A percentile compares a stretch with the other conserved stretches of the same genome.
These are phyloP conservation scores for Neurospora terricola DNA, from an alignment of 495 filamentous ascomycete genomes.

Conservation along the genomic window DNA sequence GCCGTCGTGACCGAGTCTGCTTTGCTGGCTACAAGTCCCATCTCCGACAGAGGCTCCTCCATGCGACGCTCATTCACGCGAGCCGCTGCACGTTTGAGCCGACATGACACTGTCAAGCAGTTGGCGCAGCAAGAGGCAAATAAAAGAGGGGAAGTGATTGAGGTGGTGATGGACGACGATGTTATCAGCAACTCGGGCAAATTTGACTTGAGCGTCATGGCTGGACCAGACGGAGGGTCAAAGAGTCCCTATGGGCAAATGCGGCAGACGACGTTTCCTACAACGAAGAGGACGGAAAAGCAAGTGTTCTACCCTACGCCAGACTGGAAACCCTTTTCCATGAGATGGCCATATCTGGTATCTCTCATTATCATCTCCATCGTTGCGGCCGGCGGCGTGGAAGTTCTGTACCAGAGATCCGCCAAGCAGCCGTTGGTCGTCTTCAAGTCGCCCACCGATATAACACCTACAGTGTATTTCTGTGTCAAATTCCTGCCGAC, in stretches of 20 bases:
- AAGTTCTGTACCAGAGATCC: slow-evolving; percentile 52
- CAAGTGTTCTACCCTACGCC: slow-evolving; percentile 48
- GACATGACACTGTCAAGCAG: slow-evolving; percentile 26
- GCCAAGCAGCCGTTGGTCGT: slow-evolving; percentile 28
- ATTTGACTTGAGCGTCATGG: slow-evolving; percentile 33
- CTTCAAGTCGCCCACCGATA: slow-evolving; percentile 42
- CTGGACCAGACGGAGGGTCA: slow-evolving; percentile 17
- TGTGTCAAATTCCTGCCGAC: slow-evolving; percentile 65
- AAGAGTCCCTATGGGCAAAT: slow-evolving; percentile 6
- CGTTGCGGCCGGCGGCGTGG: slow-evolving; percentile 43
- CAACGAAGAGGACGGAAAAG: slow-evolving; percentile 12
- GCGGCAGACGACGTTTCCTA: slow-evolving; percentile 21
- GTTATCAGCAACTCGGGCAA: slow-evolving; percentile 16
- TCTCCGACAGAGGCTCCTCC: slow-evolving; percentile 18
- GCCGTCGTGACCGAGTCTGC: slow-evolving; percentile 30
- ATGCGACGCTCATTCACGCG: slow-evolving; percentile 28
- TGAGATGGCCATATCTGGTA: slow-evolving; percentile 52
- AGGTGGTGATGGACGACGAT: slow-evolving; percentile 38
- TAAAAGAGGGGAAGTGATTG: slow-evolving; percentile 39
- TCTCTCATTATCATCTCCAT: slow-evolving; percentile 49
- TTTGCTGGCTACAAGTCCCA: slow-evolving; percentile 27
- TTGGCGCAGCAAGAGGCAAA: slow-evolving; percentile 42
- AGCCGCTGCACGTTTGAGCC: slow-evolving; percentile 13
- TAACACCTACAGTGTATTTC: slow-evolving; percentile 48
- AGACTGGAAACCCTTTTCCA: slow-evolving; percentile 63